Evolutionary conservation across 2,329 filamentous ascomycete species (phyloP), one percentile per base, ranked within the genome.

Genomic region (Claviceps spartinae): DNA sequence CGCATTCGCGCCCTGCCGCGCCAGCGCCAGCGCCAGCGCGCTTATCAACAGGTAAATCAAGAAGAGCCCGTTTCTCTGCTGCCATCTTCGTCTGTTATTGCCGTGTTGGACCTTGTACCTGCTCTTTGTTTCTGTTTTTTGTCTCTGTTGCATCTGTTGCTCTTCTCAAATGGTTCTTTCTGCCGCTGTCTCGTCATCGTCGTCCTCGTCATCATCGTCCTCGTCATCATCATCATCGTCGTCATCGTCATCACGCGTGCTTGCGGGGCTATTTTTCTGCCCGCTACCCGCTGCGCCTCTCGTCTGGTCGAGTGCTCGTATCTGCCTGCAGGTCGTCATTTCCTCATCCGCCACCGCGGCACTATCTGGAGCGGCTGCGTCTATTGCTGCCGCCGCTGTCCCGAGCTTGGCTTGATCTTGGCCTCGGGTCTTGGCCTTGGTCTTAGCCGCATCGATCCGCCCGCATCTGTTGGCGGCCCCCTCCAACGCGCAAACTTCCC

Each of bases 1-100:
- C 54, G 54, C 55, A 54, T 54, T 50, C 51, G 54, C 52, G 55
- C 55, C 36, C 34, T 37, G 18, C 52, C 49, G 55, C 55, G 55
- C 50, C 51, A 24, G 52, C 40, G 55, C 48, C 44, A 22, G 40
- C 7, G 22, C 50, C 50, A 26, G 24, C 44, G 44, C 44, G 5
- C 16, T 42, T 14, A 9, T 37, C 26, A 36, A 49, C 53, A 56
- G 54, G 54, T 53, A 53, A 54, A 50, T 52, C 11, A n/a, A 42
- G 13, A 24, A 26, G 4, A 45, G 37, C 16, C 30, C 47, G 38
- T 47, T 16, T 47, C 30, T n/a, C 20, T 40, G 41, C 20, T 47
- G n/a, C 30, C 30, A 16, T 34, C 14, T 18, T 18, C 1, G 43
- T 16, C 9, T 30, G 7, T 34, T 13, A 34, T 3, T 11, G 30